Evolutionary conservation across 352 stramenopile species (phyloP).

Genomic region (Blastocystis sp.): DNA sequence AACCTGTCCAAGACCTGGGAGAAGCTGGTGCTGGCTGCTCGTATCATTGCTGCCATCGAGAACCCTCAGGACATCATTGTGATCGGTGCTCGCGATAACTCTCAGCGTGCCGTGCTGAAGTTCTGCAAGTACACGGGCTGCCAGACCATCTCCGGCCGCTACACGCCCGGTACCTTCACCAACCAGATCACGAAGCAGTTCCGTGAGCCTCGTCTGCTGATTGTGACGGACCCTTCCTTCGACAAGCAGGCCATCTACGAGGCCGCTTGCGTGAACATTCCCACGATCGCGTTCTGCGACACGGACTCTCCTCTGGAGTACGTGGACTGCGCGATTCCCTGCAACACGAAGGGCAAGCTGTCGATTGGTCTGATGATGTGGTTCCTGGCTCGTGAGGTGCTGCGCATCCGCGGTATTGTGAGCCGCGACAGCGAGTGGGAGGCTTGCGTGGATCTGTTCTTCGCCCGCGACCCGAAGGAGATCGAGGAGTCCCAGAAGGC

Average conservation of each 20-base stretch:
- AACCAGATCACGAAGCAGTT: conserved; percentile 99
- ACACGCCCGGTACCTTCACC: conserved; percentile 99
- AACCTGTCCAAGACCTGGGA: conserved; percentile 99
- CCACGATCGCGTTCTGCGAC: conserved; percentile 98
- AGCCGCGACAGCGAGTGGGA: conserved; percentile 90
- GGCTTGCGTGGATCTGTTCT: conserved; percentile 99
- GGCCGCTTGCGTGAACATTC: conserved; percentile 97
- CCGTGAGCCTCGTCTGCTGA: conserved; percentile 95
- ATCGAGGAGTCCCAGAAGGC: conserved; percentile 96
- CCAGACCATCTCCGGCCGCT: conserved; percentile 93
- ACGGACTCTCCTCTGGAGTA: conserved; percentile 97
- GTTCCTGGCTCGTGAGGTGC: conserved; percentile 95
- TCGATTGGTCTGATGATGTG: conserved; percentile 99
- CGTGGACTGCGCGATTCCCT: conserved; percentile 98
- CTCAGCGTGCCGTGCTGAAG: conserved; percentile 98
- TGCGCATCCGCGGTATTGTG: conserved; percentile 93
- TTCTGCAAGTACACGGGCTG: conserved; percentile 98
- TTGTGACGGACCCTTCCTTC: conserved; percentile 97
- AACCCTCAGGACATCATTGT: conserved; percentile 98
- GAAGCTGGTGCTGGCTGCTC: conserved; percentile 97
- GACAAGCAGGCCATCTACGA: conserved; percentile 94
- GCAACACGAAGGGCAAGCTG: conserved; percentile 99
- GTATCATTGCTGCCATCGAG: conserved; percentile 98
- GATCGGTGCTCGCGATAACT: conserved; percentile 96
- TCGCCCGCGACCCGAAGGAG: conserved; percentile 99